Evolutionary conservation across 176 grass and related monocot species (phyloP), one percentile per base, ranked within the genome.

Genomic region (Oryza longistaminata): DNA sequence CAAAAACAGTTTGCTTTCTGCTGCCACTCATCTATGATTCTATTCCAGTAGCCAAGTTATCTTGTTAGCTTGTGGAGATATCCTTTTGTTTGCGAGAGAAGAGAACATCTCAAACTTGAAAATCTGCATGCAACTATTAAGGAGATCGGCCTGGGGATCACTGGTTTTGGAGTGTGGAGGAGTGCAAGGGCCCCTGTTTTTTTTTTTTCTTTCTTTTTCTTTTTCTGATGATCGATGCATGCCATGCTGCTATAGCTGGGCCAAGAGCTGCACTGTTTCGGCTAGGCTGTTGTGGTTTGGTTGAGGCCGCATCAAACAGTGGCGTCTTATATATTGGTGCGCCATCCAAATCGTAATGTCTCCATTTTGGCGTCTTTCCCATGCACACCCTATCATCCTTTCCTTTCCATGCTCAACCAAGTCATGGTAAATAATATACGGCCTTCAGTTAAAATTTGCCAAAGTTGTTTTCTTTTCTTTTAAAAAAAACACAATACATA

Each of bases 241-340:
- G 21, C 19, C 58, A 62, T 62, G 58, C 58, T 62, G 58, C 58
- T 62, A 24, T 52, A 31, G 11, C 50, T 33, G 75, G 73, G 46
- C 33, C 19, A 75, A 53, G 22, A 9, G 21, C 21, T 62, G n/a
- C 29, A 76, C 85, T 82, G 11, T 82, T 82, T 82, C 17, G 64
- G 72, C 79, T 82, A 68, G 64, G 44, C 71, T 87, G 71, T 62
- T 62, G 21, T 62, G 21, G 58, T 24, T 87, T 73, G 70, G 27
- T 15, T 10, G 12, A 74, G 31, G 29, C 9, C 44, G 49, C 53
- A 16, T 46, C 68, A 24, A 87, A 87, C 85, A 76, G 78, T 75
- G 71, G 11, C 31, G 9, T 68, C 6, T 45, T 10, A 43, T 43
- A 43, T 10, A 81, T 69, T 19, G 62, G 11, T 11, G 69, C 0